A percentile compares a stretch with the other conserved stretches of the same genome.
Evolutionary conservation across 805 yeast species (phyloP).

Genomic region (Maudiozyma pseudohumilis): DNA sequence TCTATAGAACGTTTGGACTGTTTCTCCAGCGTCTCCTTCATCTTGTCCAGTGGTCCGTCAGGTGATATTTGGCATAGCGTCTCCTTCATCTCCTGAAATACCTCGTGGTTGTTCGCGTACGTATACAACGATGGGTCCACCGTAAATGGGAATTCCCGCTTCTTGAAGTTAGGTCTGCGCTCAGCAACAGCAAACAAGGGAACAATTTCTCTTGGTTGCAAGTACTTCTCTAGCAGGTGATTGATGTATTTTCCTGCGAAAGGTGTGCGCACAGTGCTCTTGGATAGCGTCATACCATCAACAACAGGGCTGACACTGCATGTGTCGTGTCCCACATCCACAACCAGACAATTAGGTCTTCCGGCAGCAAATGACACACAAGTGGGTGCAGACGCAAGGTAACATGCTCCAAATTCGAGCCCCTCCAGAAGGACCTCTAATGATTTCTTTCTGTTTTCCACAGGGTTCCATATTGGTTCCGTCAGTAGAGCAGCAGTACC

Average conservation of each 20-base stretch:
- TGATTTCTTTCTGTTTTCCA: constrained; percentile 53
- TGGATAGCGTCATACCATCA: constrained; percentile 69
- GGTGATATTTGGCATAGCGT: constrained; percentile 42
- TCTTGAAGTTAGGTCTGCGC: constrained; percentile 25
- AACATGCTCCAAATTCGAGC: constrained; percentile 69
- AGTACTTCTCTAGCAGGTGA: constrained; percentile 20
- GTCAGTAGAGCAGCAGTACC: constrained; percentile 62
- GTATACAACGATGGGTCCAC: constrained; percentile 43
- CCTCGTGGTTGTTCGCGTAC: constrained; percentile 42
- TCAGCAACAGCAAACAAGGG: constrained; percentile 27
- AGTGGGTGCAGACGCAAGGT: constrained; percentile 73
- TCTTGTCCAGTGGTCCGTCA: constrained; percentile 13
- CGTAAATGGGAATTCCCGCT: constrained; percentile 16
- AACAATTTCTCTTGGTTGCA: constrained; percentile 28
- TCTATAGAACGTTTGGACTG: constrained; percentile 46
- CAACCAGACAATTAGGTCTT: constrained; percentile 75
- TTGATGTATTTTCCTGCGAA: constrained; percentile 61
- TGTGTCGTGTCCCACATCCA: constrained; percentile 76
- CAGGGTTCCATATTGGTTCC: constrained; percentile 80
- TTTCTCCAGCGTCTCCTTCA: constrained; percentile 20
- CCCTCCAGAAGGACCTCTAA: constrained; percentile 64
- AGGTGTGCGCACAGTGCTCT: constrained; percentile 59
- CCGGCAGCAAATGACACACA: constrained; percentile 85
- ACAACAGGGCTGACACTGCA: constrained; percentile 71
- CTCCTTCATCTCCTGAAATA: constrained; percentile 70